Evolutionary conservation across 2,329 filamentous ascomycete genomes (phyloP).

Genomic region (Pseudomassariella vexata): DNA sequence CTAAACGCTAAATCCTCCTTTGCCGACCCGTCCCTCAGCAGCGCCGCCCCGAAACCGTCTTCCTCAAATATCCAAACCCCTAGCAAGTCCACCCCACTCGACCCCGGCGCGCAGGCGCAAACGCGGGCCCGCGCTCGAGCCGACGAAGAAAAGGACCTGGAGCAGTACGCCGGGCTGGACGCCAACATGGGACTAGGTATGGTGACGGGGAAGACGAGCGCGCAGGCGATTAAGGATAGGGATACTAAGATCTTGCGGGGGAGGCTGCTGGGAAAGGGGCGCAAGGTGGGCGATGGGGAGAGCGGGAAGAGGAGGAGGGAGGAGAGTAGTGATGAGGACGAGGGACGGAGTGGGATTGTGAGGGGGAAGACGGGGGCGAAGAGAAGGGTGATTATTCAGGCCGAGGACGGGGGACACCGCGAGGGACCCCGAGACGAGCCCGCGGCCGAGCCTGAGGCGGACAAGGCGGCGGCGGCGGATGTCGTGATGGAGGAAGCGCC

Average conservation of each 20-base stretch:
- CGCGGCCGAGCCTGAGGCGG: neutral
- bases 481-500: neutral
- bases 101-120: neutral
- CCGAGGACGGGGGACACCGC: neutral
- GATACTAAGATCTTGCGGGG: constrained; percentile 16
- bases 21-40: constrained; percentile 8
- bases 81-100: neutral
- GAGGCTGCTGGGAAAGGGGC: constrained; percentile 10
- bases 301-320: constrained; percentile 9
- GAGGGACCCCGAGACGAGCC: neutral
- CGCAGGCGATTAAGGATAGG: constrained; percentile 5
- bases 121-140: neutral
- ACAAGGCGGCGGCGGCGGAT: neutral
- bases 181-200: constrained; percentile 14
- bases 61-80: neutral
- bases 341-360: constrained; percentile 23
- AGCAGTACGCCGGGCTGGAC: constrained; percentile 9
- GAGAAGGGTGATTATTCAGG: no score
- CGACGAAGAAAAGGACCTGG: constrained; percentile 3
- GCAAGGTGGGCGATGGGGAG: constrained; percentile 8
- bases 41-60: no score
- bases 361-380: constrained; percentile 19
- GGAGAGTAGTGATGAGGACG: constrained; percentile 18
- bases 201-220: constrained; percentile 5
- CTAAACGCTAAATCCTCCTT: constrained; percentile 8